These are phyloP conservation scores for Gilbertella persicaria DNA, from an alignment of 371 early-diverging fungal genomes.

Conservation along the genomic window DNA sequence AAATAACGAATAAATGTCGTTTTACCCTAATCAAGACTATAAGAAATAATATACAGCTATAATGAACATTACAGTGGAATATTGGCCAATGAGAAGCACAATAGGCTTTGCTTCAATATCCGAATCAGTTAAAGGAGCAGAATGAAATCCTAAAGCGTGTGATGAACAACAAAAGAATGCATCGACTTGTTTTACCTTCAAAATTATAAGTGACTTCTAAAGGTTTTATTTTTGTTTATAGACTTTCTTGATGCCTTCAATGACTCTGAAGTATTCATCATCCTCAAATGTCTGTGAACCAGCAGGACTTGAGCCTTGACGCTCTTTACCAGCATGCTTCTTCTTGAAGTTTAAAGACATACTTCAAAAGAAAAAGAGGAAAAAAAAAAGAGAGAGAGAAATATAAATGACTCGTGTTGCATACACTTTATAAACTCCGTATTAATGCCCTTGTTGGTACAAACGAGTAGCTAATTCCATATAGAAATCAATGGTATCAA, in stretches of 20 bases:
- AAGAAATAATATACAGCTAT: background rate
- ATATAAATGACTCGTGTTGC: background rate
- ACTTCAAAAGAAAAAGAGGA: background rate
- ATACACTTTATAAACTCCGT: background rate
- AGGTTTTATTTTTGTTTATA: constrained; percentile 75
- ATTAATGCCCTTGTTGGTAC: constrained; percentile 48
- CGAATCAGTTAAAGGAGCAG: constrained; percentile 74
- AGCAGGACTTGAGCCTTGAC: background rate
- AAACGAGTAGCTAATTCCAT: constrained; percentile 73
- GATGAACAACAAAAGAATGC: constrained; percentile 3
- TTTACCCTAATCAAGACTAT: constrained; percentile 59
- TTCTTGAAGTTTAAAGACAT: constrained; percentile 17
- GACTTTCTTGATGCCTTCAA: constrained; percentile 65
- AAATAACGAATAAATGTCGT: constrained; percentile 85
- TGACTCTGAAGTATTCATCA: constrained; percentile 62
- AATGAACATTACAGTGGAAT: constrained; percentile 61
- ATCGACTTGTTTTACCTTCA: constrained; percentile 46
- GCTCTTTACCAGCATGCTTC: constrained; percentile 8
- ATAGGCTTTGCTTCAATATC: constrained; percentile 87
- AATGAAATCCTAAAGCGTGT: constrained; percentile 75
- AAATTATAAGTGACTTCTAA: constrained; percentile 78
- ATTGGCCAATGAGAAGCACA: constrained; percentile 84
- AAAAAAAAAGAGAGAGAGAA: constrained; percentile 1
- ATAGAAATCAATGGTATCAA: constrained; percentile 81
- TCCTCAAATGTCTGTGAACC: constrained; percentile 24